These are phyloP conservation scores for Podaxis sp. DNA, from an alignment of 768 basidiomycete species.

Conservation along the genomic window DNA sequence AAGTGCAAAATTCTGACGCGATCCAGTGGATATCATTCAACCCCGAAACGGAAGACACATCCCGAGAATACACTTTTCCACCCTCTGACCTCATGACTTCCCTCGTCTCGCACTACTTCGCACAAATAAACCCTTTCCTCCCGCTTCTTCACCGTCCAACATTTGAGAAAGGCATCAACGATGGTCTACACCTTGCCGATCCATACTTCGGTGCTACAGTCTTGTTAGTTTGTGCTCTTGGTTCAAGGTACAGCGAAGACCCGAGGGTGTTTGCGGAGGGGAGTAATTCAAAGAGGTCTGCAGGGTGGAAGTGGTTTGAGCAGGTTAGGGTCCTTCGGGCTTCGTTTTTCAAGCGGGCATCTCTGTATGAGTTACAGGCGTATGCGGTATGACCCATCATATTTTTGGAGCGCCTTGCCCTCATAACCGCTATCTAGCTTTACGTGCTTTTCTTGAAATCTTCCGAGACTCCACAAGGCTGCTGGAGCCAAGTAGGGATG, in stretches of 20 bases:
- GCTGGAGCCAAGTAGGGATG: constrained; percentile 62
- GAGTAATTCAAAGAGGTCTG: constrained; percentile 35
- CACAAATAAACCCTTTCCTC: constrained; percentile 42
- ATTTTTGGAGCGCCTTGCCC: neutral
- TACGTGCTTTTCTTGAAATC: constrained; percentile 44
- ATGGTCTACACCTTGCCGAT: constrained; percentile 48
- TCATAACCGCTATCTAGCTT: constrained; percentile 30
- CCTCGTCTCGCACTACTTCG: constrained; percentile 69
- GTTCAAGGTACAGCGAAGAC: constrained; percentile 56
- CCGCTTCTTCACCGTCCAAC: constrained; percentile 74
- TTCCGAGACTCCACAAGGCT: constrained; percentile 44
- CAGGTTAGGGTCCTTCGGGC: constrained; percentile 63
- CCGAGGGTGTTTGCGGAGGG: constrained; percentile 49
- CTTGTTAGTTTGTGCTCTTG: constrained; percentile 65
- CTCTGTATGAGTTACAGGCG: constrained; percentile 71
- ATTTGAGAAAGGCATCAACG: constrained; percentile 49
- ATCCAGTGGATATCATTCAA: constrained; percentile 29
- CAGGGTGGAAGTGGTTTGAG: constrained; percentile 64
- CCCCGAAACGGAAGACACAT: constrained; percentile 19
- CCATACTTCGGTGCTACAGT: constrained; percentile 46
- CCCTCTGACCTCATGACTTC: constrained; percentile 44
- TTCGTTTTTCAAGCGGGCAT: constrained; percentile 52
- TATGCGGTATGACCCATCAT: constrained; percentile 45
- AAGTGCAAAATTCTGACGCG: neutral
- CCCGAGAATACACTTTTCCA: constrained; percentile 40